Conservation (phyloP, 2,329 filamentous ascomycete genomes). For the Fusarium anguioides region DNA sequence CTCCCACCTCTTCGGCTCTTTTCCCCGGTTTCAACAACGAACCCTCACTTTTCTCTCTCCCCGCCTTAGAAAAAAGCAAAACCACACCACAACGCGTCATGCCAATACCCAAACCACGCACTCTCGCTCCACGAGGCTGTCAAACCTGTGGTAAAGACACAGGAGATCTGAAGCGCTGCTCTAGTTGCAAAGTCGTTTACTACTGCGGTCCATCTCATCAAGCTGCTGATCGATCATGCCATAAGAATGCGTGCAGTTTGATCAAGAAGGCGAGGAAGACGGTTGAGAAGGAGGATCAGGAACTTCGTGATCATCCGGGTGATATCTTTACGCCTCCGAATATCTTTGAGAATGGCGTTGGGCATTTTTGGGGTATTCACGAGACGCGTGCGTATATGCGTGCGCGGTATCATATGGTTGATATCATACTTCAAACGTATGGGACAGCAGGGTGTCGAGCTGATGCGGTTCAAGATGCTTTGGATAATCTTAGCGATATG, state of each 20-base stretch:
- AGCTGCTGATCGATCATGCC: conserved; percentile 47
- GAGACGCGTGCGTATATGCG: conserved; percentile 60
- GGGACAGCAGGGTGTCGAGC: conserved; percentile 46
- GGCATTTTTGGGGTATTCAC: conserved; percentile 56
- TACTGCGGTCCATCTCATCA: conserved; percentile 62
- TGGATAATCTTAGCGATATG: conserved; percentile 57
- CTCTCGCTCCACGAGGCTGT: conserved; percentile 19
- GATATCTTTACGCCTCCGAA: conserved; percentile 46
- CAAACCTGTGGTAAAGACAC: conserved; percentile 13
- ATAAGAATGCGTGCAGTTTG: conserved; percentile 55
- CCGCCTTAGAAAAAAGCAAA: neutral
- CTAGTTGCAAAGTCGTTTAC: conserved; percentile 54
- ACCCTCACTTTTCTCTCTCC: neutral
- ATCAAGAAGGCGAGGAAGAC: conserved; percentile 48
- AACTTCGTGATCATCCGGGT: conserved; percentile 48
- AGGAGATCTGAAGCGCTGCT: conserved; percentile 49
- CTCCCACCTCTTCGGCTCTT: neutral
- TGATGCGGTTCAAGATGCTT: conserved; percentile 46
- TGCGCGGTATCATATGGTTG: conserved; percentile 45
- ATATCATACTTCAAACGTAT: conserved; percentile 45
- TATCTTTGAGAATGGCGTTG: conserved; percentile 53
- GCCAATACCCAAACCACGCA: neutral
- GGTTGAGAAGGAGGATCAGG: conserved; percentile 51
- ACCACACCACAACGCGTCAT: conserved; percentile 2
- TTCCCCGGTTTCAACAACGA: neutral